These are phyloP conservation scores for Paramecium sonneborni DNA, from an alignment of 73 alveolate genomes.

Conservation along the genomic window DNA sequence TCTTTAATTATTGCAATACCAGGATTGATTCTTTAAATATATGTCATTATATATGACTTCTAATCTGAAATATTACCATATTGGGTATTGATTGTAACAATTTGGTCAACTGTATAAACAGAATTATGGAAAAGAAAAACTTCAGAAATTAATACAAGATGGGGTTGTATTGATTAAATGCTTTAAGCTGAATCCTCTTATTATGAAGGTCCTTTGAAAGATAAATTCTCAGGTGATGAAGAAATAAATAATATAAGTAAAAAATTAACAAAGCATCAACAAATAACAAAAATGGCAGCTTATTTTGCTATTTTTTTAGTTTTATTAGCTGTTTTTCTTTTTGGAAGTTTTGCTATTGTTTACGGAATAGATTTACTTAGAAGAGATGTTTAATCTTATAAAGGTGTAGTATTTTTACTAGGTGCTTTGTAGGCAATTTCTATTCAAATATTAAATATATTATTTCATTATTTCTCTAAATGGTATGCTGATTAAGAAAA, in stretches of 20 bases:
- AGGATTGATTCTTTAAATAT: slow-evolving; percentile 47
- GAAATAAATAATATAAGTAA: not conserved
- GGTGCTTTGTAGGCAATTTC: slow-evolving; percentile 57
- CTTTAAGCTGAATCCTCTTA: not conserved
- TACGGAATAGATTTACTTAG: not conserved
- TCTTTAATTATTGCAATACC: slow-evolving; percentile 56
- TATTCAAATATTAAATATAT: slow-evolving; percentile 18
- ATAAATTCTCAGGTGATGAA: slow-evolving; percentile 62
- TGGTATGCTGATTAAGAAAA: slow-evolving; percentile 54
- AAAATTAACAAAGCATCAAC: slow-evolving; percentile 43
- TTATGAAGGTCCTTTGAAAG: slow-evolving; percentile 14
- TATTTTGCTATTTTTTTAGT: not conserved
- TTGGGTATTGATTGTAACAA: slow-evolving; percentile 36
- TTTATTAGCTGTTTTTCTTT: not conserved
- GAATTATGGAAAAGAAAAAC: slow-evolving; percentile 70
- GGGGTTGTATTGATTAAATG: slow-evolving; percentile 67
- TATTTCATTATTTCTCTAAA: slow-evolving; percentile 32
- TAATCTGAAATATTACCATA: not conserved
- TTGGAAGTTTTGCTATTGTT: not conserved
- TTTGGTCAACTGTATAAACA: slow-evolving; percentile 53
- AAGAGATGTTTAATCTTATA: not conserved
- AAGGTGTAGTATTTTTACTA: not conserved
- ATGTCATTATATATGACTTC: not conserved
- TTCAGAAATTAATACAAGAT: slow-evolving; percentile 65
- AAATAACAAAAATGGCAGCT: not conserved